phyloP scores from a whole-genome alignment of 2,329 filamentous ascomycete genomes.

The Fusarium staphyleae region DNA sequence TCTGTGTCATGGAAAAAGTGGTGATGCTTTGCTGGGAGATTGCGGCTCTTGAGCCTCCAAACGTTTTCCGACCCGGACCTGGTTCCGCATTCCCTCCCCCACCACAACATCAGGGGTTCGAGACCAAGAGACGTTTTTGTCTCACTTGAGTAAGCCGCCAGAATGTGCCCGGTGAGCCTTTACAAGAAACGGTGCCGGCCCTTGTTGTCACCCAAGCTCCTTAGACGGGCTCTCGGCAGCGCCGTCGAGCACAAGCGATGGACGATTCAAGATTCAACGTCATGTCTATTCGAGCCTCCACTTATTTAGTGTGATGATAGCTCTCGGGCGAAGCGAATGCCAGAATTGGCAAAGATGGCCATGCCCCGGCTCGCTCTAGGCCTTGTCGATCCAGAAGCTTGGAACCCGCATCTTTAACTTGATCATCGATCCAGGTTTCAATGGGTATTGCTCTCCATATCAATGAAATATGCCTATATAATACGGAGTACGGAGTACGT shows the following conservation, averaged over 20 bases:
- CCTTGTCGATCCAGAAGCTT: constrained; percentile 4
- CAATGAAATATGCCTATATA: no score
- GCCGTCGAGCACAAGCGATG: constrained; percentile 20
- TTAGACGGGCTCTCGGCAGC: constrained; percentile 18
- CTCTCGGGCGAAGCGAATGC: constrained; percentile 13
- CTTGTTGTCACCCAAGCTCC: constrained; percentile 27
- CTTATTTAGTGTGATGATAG: constrained; percentile 35
- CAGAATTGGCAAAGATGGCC: constrained; percentile 23
- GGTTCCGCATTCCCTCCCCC: constrained; percentile 19
- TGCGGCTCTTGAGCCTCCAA: constrained; percentile 6
- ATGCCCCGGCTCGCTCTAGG: constrained; percentile 12
- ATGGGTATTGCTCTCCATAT: no score
- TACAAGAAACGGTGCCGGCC: constrained; percentile 24
- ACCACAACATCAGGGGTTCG: constrained; percentile 18
- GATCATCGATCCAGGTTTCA: background rate
- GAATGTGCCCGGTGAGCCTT: constrained; percentile 3
- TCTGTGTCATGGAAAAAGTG: background rate
- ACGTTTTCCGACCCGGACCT: constrained; percentile 5
- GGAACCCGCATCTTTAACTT: background rate
- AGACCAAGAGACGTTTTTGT: constrained; percentile 36
- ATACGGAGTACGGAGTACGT: no score
- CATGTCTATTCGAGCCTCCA: constrained; percentile 35
- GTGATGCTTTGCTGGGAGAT: background rate
- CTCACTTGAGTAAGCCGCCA: constrained; percentile 23
- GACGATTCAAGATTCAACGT: constrained; percentile 25